Conservation (phyloP, 78 protist genomes). For the Guillardia theta region DNA sequence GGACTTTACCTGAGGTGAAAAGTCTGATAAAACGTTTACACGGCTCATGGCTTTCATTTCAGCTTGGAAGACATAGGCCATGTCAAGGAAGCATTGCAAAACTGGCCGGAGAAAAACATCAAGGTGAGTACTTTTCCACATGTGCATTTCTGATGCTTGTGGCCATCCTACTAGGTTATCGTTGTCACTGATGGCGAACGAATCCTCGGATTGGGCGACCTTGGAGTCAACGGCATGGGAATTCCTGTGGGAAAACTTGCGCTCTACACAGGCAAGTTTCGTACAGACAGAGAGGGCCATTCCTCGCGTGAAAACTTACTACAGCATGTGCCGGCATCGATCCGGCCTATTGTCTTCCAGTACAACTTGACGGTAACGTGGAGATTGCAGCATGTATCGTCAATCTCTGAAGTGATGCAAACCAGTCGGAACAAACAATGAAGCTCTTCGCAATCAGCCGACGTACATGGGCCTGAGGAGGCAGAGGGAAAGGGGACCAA, state of each 20-base stretch:
- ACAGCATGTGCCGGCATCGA: constrained; percentile 6
- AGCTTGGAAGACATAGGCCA: constrained; percentile 69
- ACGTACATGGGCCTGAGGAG: background rate
- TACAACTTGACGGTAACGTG: background rate
- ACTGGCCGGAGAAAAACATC: constrained; percentile 68
- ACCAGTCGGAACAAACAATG: constrained; percentile 36
- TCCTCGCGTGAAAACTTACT: too few relatives aligned
- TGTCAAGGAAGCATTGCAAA: constrained; percentile 57
- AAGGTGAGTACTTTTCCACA: background rate
- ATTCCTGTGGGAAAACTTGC: constrained; percentile 57
- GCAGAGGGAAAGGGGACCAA: constrained; percentile 19
- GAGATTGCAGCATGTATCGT: too few relatives aligned
- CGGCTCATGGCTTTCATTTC: too few relatives aligned
- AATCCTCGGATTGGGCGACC: constrained; percentile 18
- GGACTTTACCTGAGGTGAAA: too few relatives aligned
- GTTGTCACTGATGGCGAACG: constrained; percentile 40
- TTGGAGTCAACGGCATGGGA: constrained; percentile 88
- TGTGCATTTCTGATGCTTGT: background rate
- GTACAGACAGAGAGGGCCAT: too few relatives aligned
- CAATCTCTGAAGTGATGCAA: too few relatives aligned
- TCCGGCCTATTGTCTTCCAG: background rate
- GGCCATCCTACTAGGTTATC: background rate
- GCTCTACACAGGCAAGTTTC: too few relatives aligned
- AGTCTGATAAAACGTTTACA: too few relatives aligned
- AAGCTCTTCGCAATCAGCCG: constrained; percentile 58